Evolutionary conservation across 2,329 filamentous ascomycete species (phyloP), one percentile per base, ranked within the genome.

Genomic region (Talaromyces sp.): DNA sequence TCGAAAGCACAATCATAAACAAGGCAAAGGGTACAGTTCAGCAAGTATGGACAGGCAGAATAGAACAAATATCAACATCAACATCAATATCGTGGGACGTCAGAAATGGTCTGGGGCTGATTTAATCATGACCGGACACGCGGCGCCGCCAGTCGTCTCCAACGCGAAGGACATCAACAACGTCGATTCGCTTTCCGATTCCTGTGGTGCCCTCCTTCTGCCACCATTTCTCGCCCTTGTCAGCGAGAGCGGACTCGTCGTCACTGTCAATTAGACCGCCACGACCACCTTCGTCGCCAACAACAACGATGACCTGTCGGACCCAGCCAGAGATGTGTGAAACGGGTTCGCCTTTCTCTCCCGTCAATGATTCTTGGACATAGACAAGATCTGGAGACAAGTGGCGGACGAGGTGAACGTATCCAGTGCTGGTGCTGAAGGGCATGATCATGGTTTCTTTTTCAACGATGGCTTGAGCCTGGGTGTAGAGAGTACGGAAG

Each of bases 121-220:
- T 45, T 70, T 71, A 82, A 62, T 82, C 80, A 61, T 74, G 73
- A 49, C 89, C 89, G 67, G 86, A 86, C 52, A 95, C 85, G 55
- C 93, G 82, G 67, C 89, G 85, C 57, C 82, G 81, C 88, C 91
- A 97, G 73, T 97, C 93, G 64, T 97, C 92, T 47, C 88, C 86
- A 16, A 96, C 83, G 45, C 90, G 82, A 59, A 87, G 80, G 29
- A 87, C 88, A 70, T 97, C 93, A 3, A 97, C 91, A 16, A 97
- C 86, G 35, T 96, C 86, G 24, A 97, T 86, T 3, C 91, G 90
- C 67, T 94, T 88, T 14, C 93, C 93, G 52, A 92, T 80, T 2
- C 93, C 92, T 20, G 95, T 91, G 54, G 90, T 84, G 40, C 91
- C 88, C 51, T 91, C 85, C 49, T 82, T 83, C 71, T 88, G 88